Percentiles rank a stretch among this genome's conserved stretches.
Conservation (phyloP, 1,284 basidiomycete genomes). For the Cystobasidiaceae sp. region DNA sequence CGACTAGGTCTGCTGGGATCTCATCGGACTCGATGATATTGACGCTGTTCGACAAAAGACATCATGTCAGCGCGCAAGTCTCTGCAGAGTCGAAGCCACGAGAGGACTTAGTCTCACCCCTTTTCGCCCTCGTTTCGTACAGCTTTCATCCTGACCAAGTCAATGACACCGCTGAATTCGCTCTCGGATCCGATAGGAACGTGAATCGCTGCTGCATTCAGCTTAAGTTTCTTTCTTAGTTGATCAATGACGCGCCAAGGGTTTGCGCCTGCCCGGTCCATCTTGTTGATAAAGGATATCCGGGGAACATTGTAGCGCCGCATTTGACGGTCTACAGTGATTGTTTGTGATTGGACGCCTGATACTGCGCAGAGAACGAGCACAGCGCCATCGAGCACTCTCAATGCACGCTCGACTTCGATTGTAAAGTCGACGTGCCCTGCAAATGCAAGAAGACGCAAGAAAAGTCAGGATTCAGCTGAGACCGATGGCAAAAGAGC, state of each 20-base stretch:
- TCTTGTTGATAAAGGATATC: conserved; percentile 98
- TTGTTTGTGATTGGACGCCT: conserved; percentile 97
- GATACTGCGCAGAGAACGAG: conserved; percentile 94
- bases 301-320: conserved; percentile 90
- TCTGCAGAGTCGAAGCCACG: not conserved
- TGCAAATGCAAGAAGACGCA: conserved; percentile 41
- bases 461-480: not conserved
- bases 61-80: not conserved
- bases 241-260: conserved; percentile 93
- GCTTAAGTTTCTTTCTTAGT: conserved; percentile 84
- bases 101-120: conserved; percentile 57
- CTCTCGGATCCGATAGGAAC: conserved; percentile 92
- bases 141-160: conserved; percentile 90
- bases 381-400: conserved; percentile 94
- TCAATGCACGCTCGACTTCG: conserved; percentile 93
- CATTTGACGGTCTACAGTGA: conserved; percentile 99
- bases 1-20: conserved; percentile 70
- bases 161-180: conserved; percentile 82
- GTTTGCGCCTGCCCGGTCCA: conserved; percentile 97
- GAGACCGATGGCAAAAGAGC: conserved; percentile 29
- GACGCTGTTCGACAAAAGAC: conserved; percentile 52
- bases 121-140: conserved; percentile 93
- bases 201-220: conserved; percentile 91
- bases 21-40: conserved; percentile 79
- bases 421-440: conserved; percentile 99